A percentile compares a stretch with the other conserved stretches of the same genome.
phyloP scores from a whole-genome alignment of 768 basidiomycete genomes.

The Boletus rubroflammeus region DNA sequence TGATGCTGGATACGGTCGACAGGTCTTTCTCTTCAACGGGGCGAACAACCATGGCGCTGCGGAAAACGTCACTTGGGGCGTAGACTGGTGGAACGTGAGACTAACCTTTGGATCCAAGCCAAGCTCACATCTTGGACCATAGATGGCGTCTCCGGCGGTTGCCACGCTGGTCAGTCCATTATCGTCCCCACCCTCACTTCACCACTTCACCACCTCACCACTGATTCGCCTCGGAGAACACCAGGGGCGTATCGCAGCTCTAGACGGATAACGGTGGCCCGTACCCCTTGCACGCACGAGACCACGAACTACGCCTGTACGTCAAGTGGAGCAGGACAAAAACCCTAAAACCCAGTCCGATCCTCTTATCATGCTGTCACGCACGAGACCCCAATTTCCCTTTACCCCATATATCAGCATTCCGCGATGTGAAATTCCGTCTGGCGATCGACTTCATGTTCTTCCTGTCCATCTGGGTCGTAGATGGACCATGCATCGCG shows the following conservation, averaged over 20 bases:
- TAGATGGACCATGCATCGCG: neutral
- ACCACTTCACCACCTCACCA: neutral
- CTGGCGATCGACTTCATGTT: neutral
- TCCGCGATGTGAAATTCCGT: slow-evolving; percentile 3
- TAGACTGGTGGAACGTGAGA: neutral
- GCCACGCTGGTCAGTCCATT: neutral
- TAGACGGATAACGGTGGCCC: neutral
- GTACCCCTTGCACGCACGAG: neutral
- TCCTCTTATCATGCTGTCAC: neutral
- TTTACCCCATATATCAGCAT: neutral
- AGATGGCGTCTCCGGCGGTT: neutral
- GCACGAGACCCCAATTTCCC: neutral
- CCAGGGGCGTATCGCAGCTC: neutral
- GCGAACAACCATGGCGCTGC: neutral
- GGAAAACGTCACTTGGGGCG: neutral
- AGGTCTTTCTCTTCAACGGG: too few species aligned
- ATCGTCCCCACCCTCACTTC: neutral
- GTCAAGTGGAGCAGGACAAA: neutral
- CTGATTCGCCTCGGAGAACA: neutral
- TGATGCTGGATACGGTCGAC: slow-evolving; percentile 1
- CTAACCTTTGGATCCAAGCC: neutral
- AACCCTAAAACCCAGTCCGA: neutral
- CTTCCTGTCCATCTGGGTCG: neutral
- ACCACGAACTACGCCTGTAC: neutral
- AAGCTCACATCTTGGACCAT: neutral